Evolutionary conservation across 2,329 filamentous ascomycete genomes (phyloP), one percentile per base, ranked within the genome.

Genomic region (Aurifilum marmelostoma): DNA sequence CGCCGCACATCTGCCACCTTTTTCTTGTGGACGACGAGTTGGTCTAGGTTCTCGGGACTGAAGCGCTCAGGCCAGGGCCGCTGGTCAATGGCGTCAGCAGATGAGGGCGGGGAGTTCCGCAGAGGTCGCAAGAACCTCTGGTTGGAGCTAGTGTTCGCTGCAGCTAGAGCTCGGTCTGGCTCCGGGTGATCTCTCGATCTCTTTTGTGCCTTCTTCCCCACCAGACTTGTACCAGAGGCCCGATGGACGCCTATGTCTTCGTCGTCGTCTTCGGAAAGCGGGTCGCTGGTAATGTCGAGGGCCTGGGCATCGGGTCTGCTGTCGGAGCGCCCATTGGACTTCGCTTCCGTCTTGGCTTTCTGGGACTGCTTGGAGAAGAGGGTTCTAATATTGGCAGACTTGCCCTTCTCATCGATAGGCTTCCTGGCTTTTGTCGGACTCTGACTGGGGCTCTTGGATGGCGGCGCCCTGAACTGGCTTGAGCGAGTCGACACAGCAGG

Each of bases 1-100:
- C 82, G 85, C 69, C 89, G 88, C 60, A 98, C 94, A 80, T 98
- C 94, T 2, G 88, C 81, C 7, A 98, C 92, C 79, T 99, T 99
- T 75, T 88, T 96, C 82, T 97, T 97, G 79, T 99, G 94, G 24
- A 99, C 95, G 0, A 92, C 95, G 60, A 99, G 83, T 80, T 98
- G 95, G 21, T 94, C 89, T 16, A 97, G 78, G 73, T 87, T 91
- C 2, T 78, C 75, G 0, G 95, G 95, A 2, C 88, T 90, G 78
- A 93, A 98, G 73, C 90, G 88, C 74, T 97, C 94, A 21, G 92
- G 92, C 95, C 95, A 98, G 3, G 95, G 94, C 65, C 91, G 87
- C 63, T 84, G 80, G 73, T 93, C 90, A 16, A 39, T 43, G 2
- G 16, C 62, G 63, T 83, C 81, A 3, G 73, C 72, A 9, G 74